Percentiles rank a stretch among this genome's conserved stretches.
Evolutionary conservation across 306 rosid species (phyloP).

Genomic region (Sesbania bispinosa): DNA sequence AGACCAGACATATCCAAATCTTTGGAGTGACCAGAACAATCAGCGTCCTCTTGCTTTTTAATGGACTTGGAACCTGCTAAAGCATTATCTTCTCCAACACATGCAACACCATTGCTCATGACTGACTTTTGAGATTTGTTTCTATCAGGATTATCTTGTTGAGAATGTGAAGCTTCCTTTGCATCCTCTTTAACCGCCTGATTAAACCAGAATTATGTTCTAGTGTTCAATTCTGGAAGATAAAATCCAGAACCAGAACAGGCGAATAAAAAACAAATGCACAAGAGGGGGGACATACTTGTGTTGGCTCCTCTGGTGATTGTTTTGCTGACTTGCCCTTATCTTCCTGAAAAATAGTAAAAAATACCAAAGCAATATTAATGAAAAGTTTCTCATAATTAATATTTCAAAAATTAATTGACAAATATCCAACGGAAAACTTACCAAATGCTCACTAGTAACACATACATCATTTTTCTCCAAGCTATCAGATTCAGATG

Average conservation of each 20-base stretch:
- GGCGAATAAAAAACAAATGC: background rate
- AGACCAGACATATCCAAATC: constrained; percentile 31
- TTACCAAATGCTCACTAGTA: constrained; percentile 47
- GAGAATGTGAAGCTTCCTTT: constrained; percentile 34
- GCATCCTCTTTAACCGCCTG: constrained; percentile 48
- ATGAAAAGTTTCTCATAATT: background rate
- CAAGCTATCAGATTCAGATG: constrained; percentile 37
- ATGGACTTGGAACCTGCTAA: constrained; percentile 41
- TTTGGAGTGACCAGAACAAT: constrained; percentile 41
- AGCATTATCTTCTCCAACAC: constrained; percentile 40
- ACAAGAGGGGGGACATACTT: constrained; percentile 32
- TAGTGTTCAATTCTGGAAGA: background rate
- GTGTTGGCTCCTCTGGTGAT: constrained; percentile 46
- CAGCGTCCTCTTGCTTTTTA: constrained; percentile 43
- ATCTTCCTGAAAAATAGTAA: constrained; percentile 45
- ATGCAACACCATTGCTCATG: constrained; percentile 56
- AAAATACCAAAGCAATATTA: background rate
- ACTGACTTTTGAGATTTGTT: constrained; percentile 46
- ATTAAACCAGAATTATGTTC: constrained; percentile 16
- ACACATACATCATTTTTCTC: constrained; percentile 54
- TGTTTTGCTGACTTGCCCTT: constrained; percentile 44
- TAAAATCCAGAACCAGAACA: background rate
- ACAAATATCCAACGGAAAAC: constrained; percentile 21
- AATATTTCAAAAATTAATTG: background rate
- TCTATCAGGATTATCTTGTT: constrained; percentile 36